Base-by-base conservation (phyloP, 495 filamentous ascomycete species). In the Lindgomyces ingoldianus region DNA sequence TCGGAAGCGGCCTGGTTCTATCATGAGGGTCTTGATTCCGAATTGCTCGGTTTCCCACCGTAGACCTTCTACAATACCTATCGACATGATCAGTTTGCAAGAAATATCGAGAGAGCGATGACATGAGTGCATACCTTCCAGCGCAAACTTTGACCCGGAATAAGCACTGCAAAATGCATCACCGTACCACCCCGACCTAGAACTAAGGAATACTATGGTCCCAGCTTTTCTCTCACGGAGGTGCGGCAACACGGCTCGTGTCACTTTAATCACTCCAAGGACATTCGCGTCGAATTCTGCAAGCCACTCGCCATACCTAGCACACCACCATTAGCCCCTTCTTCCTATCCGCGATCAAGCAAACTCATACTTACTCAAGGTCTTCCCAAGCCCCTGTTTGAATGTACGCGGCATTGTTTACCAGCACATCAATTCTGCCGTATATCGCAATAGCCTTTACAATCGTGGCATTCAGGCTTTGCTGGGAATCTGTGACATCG, bases 261-360 rank as follows among this genome's bases (percentile, higher is more conserved):
- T 71, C 14, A 67, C 52, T n/a, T 65, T 65, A 2, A 74, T 27
- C 24, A 50, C 46, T 1, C 72, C 72, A 48, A 72, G 69, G 60
- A 72, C 33, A 45, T 74, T 74, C 1, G 68, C 71, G 2, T 70
- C 62, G 55, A 69, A 71, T 53, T 73, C 70, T 1, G 56, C 64
- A 9, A 57, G 51, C 4, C 62, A 69, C 10, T 71, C 48, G 8
- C 56, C 45, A 27, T 67, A 42, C 12, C 69, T 71, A 39, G n/a
- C n/a, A n/a, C n/a, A n/a, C n/a, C 25, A 44, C 1, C 26, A 47
- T n/a, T n/a, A n/a, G n/a, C n/a, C n/a, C n/a, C n/a, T n/a, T n/a
- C n/a, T n/a, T n/a, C n/a, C n/a, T n/a, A n/a, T n/a, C n/a, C 6
- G 33, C 33, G 33, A 39, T 39, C 33, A 39, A 47, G 4, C 21